Percentiles rank a stretch among this genome's conserved stretches.
These are phyloP conservation scores for Kodamaea jinghongensis DNA, from an alignment of 805 yeast genomes.

Conservation along the genomic window DNA sequence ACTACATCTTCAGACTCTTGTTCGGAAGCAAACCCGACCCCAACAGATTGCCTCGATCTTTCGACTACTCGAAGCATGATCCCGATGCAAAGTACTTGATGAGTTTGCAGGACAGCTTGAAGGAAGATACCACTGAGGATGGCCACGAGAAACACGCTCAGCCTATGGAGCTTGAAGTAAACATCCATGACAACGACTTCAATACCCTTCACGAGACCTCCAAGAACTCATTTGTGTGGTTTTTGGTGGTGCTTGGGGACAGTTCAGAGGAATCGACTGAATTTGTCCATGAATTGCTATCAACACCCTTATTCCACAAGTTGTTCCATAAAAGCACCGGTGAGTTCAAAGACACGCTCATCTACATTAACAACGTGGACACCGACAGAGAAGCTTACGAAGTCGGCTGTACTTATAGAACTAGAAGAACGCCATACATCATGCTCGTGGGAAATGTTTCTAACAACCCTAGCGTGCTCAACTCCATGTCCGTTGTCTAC, in stretches of 20 bases:
- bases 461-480: conserved; percentile 32
- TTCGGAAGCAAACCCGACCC: conserved; percentile 9
- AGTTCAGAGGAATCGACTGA: conserved; percentile 17
- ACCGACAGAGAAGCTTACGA: conserved; percentile 37
- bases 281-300: conserved; percentile 17
- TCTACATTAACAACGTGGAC: conserved; percentile 32
- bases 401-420: conserved; percentile 31
- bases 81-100: conserved; percentile 14
- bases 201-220: conserved; percentile 29
- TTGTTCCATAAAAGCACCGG: conserved; percentile 22
- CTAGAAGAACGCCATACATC: conserved; percentile 35
- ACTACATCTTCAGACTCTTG: conserved; percentile 21
- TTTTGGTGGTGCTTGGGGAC: conserved; percentile 32
- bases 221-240: conserved; percentile 30
- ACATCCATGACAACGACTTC: conserved; percentile 18
- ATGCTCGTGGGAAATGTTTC: conserved; percentile 35
- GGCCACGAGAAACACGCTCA: neutral
- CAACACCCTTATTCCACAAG: conserved; percentile 16
- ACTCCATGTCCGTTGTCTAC: conserved; percentile 39
- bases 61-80: conserved; percentile 27
- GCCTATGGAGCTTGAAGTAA: conserved; percentile 7
- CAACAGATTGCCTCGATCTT: conserved; percentile 22
- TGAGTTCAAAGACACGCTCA: conserved; percentile 22
- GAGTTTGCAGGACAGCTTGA: too few species aligned
- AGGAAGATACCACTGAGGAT: neutral